These are phyloP conservation scores for Musa acuminata DNA, from an alignment of 176 grass and related monocot genomes.

Conservation along the genomic window DNA sequence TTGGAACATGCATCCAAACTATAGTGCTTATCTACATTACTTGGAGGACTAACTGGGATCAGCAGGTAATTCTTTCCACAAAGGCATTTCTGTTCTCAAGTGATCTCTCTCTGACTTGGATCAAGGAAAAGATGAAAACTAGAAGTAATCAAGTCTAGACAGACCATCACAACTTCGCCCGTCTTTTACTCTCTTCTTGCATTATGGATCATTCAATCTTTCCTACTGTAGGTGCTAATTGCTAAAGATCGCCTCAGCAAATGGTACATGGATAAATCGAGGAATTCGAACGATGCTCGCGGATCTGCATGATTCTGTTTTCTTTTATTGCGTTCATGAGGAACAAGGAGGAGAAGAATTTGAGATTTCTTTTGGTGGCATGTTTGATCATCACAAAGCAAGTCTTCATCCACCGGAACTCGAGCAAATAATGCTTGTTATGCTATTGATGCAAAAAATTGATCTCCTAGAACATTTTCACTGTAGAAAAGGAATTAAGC, in stretches of 20 bases:
- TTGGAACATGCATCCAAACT: slow-evolving; percentile 63
- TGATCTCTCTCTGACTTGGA: neutral
- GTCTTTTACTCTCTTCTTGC: neutral
- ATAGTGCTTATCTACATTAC: slow-evolving; percentile 60
- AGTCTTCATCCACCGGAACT: too few relatives aligned
- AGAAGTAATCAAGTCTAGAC: neutral
- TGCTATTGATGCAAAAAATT: too few relatives aligned
- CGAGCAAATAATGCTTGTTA: too few relatives aligned
- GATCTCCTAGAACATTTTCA: too few relatives aligned
- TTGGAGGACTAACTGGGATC: slow-evolving; percentile 51
- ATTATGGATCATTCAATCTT: neutral
- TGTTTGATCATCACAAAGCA: too few relatives aligned
- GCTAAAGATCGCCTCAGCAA: slow-evolving; percentile 45
- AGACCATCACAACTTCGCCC: neutral
- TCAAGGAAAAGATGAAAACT: neutral
- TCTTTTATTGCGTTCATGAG: too few relatives aligned
- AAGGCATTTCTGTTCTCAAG: neutral
- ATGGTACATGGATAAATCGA: slow-evolving; percentile 46
- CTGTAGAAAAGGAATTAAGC: too few relatives aligned
- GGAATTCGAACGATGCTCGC: neutral
- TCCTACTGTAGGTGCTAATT: slow-evolving; percentile 26
- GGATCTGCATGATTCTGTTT: too few relatives aligned
- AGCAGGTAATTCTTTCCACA: slow-evolving; percentile 37
- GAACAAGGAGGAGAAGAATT: too few relatives aligned
- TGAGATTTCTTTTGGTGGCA: too few relatives aligned